Evolutionary conservation across 805 yeast species (phyloP).

Genomic region (Ogataea allantospora): DNA sequence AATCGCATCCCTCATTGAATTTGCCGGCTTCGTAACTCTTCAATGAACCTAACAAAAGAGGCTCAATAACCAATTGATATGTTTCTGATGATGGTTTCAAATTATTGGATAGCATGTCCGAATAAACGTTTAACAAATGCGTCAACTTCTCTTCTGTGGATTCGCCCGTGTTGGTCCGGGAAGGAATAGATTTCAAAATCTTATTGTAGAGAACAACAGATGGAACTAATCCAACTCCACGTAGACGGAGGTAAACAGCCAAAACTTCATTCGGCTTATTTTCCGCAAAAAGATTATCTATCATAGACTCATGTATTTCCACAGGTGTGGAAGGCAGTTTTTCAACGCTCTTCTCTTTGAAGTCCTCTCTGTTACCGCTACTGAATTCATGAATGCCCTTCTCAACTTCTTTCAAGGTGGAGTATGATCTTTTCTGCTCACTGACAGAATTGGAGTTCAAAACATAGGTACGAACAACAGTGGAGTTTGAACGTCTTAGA

Average conservation of each 20-base stretch:
- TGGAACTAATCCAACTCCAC: constrained; percentile 38
- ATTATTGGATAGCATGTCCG: constrained; percentile 55
- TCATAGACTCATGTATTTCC: constrained; percentile 20
- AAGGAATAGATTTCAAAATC: constrained; percentile 52
- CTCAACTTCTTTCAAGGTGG: constrained; percentile 19
- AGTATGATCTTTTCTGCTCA: constrained; percentile 2
- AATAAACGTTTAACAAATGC: constrained; percentile 61
- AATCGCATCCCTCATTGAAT: constrained; percentile 42
- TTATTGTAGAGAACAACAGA: constrained; percentile 51
- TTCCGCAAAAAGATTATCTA: constrained; percentile 23
- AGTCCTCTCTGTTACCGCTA: too few relatives aligned
- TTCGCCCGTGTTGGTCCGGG: constrained; percentile 49
- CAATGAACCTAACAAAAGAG: constrained; percentile 50
- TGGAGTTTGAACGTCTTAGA: constrained; percentile 32
- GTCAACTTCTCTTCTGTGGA: constrained; percentile 61
- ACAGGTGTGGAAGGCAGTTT: too few relatives aligned
- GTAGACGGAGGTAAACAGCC: constrained; percentile 32
- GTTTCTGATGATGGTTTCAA: constrained; percentile 57
- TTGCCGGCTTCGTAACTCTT: constrained; percentile 37
- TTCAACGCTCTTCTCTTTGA: too few relatives aligned
- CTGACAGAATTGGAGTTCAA: constrained; percentile 8
- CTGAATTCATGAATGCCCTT: too few relatives aligned
- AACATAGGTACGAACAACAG: constrained; percentile 26
- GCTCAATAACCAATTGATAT: constrained; percentile 49
- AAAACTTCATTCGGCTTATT: constrained; percentile 35